Evolutionary conservation across 306 rosid species (phyloP).

Genomic region (Castanospermum australe): DNA sequence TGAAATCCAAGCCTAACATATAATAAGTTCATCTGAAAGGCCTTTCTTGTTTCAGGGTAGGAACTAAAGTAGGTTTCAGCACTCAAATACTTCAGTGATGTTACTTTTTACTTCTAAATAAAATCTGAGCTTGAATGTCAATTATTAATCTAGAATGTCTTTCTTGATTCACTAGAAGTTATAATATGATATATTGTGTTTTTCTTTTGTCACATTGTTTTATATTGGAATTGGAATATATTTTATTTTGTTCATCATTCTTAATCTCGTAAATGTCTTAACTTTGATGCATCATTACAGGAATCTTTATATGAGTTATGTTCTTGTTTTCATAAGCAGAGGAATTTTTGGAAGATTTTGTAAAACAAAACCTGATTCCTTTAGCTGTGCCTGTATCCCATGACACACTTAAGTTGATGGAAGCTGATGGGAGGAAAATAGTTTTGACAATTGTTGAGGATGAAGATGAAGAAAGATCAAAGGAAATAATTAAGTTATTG

Average conservation of each 20-base stretch:
- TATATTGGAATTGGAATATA: slow-evolving; percentile 20
- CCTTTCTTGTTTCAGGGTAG: slow-evolving; percentile 1
- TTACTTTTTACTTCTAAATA: neutral
- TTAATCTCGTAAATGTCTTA: slow-evolving; percentile 12
- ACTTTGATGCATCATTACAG: neutral
- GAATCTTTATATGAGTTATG: slow-evolving; percentile 6
- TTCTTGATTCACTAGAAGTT: neutral
- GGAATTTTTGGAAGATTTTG: slow-evolving; percentile 73
- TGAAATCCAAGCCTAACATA: neutral
- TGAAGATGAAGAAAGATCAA: slow-evolving; percentile 68
- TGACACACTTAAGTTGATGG: slow-evolving; percentile 68
- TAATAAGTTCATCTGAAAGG: neutral
- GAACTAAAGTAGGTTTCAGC: slow-evolving; percentile 3
- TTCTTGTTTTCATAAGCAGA: slow-evolving; percentile 53
- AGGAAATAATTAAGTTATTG: slow-evolving; percentile 65
- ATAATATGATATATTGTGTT: neutral
- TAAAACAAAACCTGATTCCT: slow-evolving; percentile 78
- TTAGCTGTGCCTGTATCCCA: slow-evolving; percentile 67
- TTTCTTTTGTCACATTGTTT: neutral
- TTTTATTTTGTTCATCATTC: neutral
- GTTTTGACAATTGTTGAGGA: slow-evolving; percentile 82
- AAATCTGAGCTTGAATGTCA: neutral
- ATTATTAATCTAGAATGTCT: slow-evolving; percentile 8
- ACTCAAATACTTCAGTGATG: neutral
- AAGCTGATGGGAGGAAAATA: slow-evolving; percentile 76